These are phyloP conservation scores for Abrus pulchellus DNA, from an alignment of 306 rosid species.

Conservation along the genomic window DNA sequence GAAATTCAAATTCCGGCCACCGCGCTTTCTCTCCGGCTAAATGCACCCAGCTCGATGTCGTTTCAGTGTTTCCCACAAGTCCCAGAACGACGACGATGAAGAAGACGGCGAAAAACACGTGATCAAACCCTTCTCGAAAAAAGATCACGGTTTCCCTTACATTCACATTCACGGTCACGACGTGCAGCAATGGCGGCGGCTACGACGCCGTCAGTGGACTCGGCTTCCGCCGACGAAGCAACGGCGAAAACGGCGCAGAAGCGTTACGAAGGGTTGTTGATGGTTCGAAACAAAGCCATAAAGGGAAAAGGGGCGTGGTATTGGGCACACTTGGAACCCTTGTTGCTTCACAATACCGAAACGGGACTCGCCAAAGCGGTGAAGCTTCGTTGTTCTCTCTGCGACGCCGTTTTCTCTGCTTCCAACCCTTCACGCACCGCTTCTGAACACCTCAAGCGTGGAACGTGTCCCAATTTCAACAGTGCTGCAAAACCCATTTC, in stretches of 20 bases:
- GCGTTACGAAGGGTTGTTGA: conserved; percentile 82
- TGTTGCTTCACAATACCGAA: conserved; percentile 71
- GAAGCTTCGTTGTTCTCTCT: conserved; percentile 82
- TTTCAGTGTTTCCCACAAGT: not conserved
- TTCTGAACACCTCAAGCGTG: conserved; percentile 96
- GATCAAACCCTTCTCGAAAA: not conserved
- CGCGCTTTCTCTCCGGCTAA: conserved; percentile 43
- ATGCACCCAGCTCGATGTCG: conserved; percentile 49
- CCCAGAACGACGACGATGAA: conserved; percentile 28
- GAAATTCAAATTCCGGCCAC: conserved; percentile 59
- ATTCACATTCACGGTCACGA: not conserved
- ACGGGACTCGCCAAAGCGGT: conserved; percentile 89
- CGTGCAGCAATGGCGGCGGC: conserved; percentile 67
- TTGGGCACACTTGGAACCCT: conserved; percentile 91
- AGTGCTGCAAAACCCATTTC: conserved; percentile 76
- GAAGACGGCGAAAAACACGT: conserved; percentile 30
- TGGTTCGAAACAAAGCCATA: conserved; percentile 87
- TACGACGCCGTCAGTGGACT: conserved; percentile 56
- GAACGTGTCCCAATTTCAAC: conserved; percentile 91
- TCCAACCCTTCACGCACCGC: conserved; percentile 96
- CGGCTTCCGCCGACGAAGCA: conserved; percentile 63
- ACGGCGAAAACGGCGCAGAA: conserved; percentile 78
- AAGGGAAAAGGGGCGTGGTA: conserved; percentile 99
- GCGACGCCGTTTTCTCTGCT: conserved; percentile 96
- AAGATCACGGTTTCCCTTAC: not conserved